Evolutionary conservation across 306 rosid species (phyloP).

Genomic region (Castanea crenata): DNA sequence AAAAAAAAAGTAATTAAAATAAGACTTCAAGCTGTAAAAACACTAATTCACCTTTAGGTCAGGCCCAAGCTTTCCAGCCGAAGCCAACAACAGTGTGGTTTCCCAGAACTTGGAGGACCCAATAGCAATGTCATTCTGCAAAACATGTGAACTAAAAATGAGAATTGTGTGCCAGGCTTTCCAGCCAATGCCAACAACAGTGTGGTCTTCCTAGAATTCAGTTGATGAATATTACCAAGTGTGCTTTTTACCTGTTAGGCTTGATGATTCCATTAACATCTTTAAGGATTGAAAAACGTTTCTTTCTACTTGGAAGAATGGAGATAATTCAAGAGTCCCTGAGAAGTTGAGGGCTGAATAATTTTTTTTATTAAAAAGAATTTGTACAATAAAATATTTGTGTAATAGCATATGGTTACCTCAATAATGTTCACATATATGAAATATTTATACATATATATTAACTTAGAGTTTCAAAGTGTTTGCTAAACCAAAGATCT

Average conservation of each 20-base stretch:
- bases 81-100: slow-evolving; percentile 64
- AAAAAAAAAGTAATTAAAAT: background rate
- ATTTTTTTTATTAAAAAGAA: no score
- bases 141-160: background rate
- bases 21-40: background rate
- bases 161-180: background rate
- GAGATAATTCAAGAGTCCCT: slow-evolving; percentile 39
- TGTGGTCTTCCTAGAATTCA: no score
- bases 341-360: no score
- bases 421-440: slow-evolving; percentile 9
- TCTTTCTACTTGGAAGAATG: slow-evolving; percentile 37
- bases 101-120: slow-evolving; percentile 90
- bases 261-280: slow-evolving; percentile 76
- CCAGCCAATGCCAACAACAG: no score
- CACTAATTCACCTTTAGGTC: slow-evolving; percentile 44
- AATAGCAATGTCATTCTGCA: slow-evolving; percentile 68
- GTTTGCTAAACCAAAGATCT: no score
- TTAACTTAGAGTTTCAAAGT: no score
- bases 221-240: background rate
- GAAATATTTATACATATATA: no score
- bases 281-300: slow-evolving; percentile 49
- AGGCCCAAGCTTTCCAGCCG: slow-evolving; percentile 65
- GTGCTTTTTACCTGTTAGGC: slow-evolving; percentile 56
- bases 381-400: no score
- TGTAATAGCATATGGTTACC: slow-evolving; percentile 12